A percentile compares a stretch with the other conserved stretches of the same genome.
phyloP scores from a whole-genome alignment of 202 grass and related monocot genomes.

The Brachypodium distachyon region DNA sequence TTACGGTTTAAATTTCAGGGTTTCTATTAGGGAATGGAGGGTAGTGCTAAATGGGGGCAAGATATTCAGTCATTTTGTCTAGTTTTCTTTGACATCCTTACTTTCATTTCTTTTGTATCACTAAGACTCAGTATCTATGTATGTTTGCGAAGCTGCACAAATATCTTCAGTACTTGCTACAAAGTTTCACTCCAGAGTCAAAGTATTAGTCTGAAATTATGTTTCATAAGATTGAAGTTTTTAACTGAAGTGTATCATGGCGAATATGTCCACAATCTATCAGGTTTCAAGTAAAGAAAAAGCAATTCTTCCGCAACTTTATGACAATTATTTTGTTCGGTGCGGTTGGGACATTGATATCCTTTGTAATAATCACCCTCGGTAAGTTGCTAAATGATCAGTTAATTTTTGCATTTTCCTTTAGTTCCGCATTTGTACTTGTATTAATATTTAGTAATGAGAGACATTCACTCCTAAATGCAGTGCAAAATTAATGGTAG shows the following conservation, averaged over 20 bases:
- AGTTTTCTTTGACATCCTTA: not conserved
- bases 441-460: not conserved
- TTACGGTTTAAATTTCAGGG: not conserved
- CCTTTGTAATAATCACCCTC: slow-evolving; percentile 67
- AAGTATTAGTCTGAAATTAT: not conserved
- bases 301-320: slow-evolving; percentile 89
- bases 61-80: slow-evolving; percentile 19
- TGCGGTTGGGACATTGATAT: slow-evolving; percentile 77
- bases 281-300: slow-evolving; percentile 98
- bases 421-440: not conserved
- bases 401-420: not conserved
- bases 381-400: slow-evolving; percentile 43
- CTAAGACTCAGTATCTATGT: not conserved
- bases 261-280: slow-evolving; percentile 15
- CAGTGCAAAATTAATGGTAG: not conserved
- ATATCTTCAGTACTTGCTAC: not conserved
- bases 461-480: not conserved
- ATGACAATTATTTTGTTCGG: slow-evolving; percentile 81
- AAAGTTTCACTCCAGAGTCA: not conserved
- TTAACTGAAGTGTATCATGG: not conserved
- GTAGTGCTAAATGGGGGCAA: not conserved
- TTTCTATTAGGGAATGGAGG: too few relatives aligned
- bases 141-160: not conserved
- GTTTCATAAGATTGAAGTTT: not conserved
- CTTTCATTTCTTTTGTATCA: not conserved